phyloP scores from a whole-genome alignment of 176 grass and related monocot genomes.

The Cymbopogon citratus region DNA sequence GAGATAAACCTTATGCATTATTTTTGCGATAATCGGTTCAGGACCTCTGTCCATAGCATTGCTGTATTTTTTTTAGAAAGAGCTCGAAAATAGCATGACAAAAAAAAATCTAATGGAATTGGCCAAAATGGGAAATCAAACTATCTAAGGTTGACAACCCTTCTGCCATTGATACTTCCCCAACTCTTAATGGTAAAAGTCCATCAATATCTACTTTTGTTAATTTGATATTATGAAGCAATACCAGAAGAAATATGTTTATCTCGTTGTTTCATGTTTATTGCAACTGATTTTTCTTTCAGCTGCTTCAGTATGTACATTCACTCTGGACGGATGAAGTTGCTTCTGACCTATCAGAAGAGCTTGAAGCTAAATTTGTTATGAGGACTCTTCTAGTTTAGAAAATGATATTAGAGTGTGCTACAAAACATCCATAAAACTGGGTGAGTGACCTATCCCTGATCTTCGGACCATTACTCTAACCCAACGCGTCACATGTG shows the following conservation, averaged over 20 bases:
- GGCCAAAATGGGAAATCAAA: neutral
- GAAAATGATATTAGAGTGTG: neutral
- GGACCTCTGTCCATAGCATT: neutral
- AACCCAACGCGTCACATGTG: too few relatives aligned
- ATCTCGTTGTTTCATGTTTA: neutral
- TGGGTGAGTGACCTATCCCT: neutral
- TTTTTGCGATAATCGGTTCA: neutral
- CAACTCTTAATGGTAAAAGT: neutral
- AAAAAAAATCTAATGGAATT: neutral
- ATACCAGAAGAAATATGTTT: neutral
- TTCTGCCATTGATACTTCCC: neutral
- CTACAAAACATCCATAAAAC: conserved; percentile 1
- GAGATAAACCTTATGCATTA: neutral
- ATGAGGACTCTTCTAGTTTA: neutral
- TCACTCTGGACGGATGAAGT: conserved; percentile 1
- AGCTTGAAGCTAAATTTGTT: neutral
- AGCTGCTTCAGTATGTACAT: neutral
- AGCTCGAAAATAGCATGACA: neutral
- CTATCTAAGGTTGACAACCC: neutral
- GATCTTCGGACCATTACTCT: too few relatives aligned
- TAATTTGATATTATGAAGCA: neutral
- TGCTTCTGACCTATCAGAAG: neutral
- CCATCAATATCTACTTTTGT: neutral
- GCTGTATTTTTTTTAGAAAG: neutral
- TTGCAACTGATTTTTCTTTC: neutral